Evolutionary conservation across 805 yeast genomes (phyloP).

Genomic region (Yueomyces sp.): DNA sequence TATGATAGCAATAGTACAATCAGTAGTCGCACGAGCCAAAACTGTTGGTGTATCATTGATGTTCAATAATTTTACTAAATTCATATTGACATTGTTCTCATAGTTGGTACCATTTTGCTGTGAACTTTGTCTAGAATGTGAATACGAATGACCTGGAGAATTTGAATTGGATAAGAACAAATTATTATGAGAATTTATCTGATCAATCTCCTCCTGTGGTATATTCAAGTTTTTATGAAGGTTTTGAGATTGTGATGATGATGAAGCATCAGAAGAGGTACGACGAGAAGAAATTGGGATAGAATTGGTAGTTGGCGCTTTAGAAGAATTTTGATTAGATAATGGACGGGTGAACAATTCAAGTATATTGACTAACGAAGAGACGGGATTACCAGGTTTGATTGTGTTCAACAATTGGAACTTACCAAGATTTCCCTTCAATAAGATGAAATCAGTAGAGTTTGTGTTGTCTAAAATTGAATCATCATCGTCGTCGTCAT

Average conservation of each 20-base stretch:
- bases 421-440: constrained; percentile 22
- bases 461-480: constrained; percentile 25
- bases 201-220: not conserved
- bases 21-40: constrained; percentile 61
- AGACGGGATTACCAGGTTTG: constrained; percentile 71
- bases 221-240: too few relatives aligned
- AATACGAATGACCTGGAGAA: not conserved
- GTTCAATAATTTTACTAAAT: not conserved
- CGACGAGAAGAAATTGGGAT: not conserved
- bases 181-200: too few relatives aligned
- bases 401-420: constrained; percentile 72
- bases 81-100: not conserved
- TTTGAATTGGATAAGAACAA: not conserved
- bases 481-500: constrained; percentile 25
- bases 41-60: constrained; percentile 25
- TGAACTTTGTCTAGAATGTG: not conserved
- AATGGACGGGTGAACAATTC: constrained; percentile 43
- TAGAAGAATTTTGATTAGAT: not conserved
- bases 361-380: constrained; percentile 69
- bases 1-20: constrained; percentile 81
- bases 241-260: not conserved
- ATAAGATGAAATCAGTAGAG: constrained; percentile 7
- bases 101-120: not conserved
- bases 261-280: not conserved
- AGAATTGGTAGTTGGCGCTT: not conserved